phyloP scores from a whole-genome alignment of 164 flowering plant genomes.

The Magnolia kwangsiensis region DNA sequence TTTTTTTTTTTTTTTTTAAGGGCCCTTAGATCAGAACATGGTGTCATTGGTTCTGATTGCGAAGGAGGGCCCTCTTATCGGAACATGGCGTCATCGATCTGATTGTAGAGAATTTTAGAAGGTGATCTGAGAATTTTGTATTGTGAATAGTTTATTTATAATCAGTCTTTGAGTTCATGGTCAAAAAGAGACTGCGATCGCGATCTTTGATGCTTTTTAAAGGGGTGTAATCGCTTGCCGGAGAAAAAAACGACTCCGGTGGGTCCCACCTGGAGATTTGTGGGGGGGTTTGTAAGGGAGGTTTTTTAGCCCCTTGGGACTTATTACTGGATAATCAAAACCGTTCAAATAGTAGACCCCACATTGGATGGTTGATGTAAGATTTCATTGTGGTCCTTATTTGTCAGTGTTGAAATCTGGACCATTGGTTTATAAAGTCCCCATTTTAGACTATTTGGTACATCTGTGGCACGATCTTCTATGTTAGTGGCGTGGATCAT shows the following conservation, averaged over 20 bases:
- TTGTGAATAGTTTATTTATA: not conserved
- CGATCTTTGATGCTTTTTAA: slow-evolving; percentile 1
- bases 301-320: too few relatives aligned
- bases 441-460: too few relatives aligned
- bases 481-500: too few relatives aligned
- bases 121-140: not conserved
- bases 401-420: too few relatives aligned
- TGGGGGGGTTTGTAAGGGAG: too few relatives aligned
- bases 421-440: too few relatives aligned
- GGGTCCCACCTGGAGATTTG: too few relatives aligned
- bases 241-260: not conserved
- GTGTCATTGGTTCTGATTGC: not conserved
- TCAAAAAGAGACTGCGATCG: slow-evolving; percentile 12
- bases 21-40: not conserved
- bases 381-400: too few relatives aligned
- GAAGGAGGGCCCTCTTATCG: not conserved
- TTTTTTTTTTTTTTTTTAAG: not conserved
- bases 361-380: too few relatives aligned
- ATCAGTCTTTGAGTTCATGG: not conserved
- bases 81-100: not conserved
- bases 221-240: not conserved
- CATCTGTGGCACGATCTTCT: too few relatives aligned
- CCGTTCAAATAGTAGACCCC: too few relatives aligned
- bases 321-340: too few relatives aligned
- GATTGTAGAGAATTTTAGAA: not conserved